Percentiles rank a stretch among this genome's conserved stretches.
These are phyloP conservation scores for Pseudoneurospora amorphoporcata DNA, from an alignment of 495 filamentous ascomycete species.

Conservation along the genomic window DNA sequence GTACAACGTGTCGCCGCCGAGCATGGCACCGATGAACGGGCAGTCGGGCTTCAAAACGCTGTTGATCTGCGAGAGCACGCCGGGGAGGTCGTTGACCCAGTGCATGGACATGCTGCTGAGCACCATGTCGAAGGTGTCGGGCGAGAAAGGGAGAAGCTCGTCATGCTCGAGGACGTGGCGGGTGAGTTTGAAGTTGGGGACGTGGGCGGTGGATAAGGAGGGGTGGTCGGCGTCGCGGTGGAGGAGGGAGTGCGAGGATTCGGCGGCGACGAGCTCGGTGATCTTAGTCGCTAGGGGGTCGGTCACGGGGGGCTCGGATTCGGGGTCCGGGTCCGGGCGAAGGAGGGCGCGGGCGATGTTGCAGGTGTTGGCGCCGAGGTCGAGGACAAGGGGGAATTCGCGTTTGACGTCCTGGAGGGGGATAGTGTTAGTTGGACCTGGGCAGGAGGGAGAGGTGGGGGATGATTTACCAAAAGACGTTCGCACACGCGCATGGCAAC, in stretches of 20 bases:
- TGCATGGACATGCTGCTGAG: constrained; percentile 81
- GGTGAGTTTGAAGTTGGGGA: constrained; percentile 47
- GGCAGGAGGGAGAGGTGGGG: neutral
- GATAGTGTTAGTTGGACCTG: neutral
- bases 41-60: constrained; percentile 76
- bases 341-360: constrained; percentile 79
- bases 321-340: constrained; percentile 50
- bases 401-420: constrained; percentile 75
- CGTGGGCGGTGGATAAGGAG: constrained; percentile 66
- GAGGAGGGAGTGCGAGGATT: constrained; percentile 67
- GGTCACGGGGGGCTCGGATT: constrained; percentile 37
- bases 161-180: constrained; percentile 66
- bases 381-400: constrained; percentile 71
- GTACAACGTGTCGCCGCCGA: constrained; percentile 87
- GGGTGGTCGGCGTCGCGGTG: constrained; percentile 68
- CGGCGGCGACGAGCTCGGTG: constrained; percentile 61
- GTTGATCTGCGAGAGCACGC: constrained; percentile 70
- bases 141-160: constrained; percentile 59
- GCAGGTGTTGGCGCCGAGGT: constrained; percentile 91
- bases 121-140: constrained; percentile 78
- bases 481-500: constrained; percentile 79
- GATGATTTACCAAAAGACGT: constrained; percentile 59
- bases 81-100: constrained; percentile 96
- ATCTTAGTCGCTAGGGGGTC: constrained; percentile 59
- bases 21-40: constrained; percentile 92